phyloP scores from a whole-genome alignment of 2,329 filamentous ascomycete species.

The Calonectria fujianensis region DNA sequence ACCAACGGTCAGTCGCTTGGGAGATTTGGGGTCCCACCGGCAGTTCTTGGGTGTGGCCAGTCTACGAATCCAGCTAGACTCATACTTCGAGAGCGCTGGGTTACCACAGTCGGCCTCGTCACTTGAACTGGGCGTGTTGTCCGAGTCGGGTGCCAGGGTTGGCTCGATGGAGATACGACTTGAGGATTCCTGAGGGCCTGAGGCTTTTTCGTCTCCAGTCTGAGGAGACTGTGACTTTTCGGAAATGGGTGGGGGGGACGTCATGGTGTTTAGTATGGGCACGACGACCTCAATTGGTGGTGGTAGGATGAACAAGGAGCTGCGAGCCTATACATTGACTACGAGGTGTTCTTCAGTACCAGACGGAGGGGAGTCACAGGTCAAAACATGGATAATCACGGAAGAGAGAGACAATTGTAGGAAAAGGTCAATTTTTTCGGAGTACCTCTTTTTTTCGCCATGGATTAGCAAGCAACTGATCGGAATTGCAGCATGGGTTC shows the following conservation, averaged over 20 bases:
- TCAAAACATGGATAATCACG: conserved; percentile 11
- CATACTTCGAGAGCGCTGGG: conserved; percentile 47
- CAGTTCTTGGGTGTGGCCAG: conserved; percentile 76
- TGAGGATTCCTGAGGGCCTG: conserved; percentile 11
- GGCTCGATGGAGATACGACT: conserved; percentile 26
- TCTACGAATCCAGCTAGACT: conserved; percentile 48
- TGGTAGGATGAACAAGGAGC: neutral
- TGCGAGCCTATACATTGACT: conserved; percentile 18
- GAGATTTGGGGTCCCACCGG: conserved; percentile 79
- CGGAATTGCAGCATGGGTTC: conserved; percentile 38
- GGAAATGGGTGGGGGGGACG: conserved; percentile 4
- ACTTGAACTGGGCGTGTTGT: conserved; percentile 37
- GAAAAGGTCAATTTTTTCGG: neutral
- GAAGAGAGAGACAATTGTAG: neutral
- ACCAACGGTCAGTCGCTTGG: conserved; percentile 79
- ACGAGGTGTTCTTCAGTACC: conserved; percentile 10
- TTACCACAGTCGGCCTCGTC: conserved; percentile 39
- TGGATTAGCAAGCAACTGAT: conserved; percentile 43
- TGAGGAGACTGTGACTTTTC: conserved; percentile 12
- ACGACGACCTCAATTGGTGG: conserved; percentile 10
- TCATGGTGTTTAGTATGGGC: conserved; percentile 10
- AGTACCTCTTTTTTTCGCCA: conserved; percentile 7
- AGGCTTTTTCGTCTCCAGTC: neutral
- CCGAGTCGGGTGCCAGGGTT: conserved; percentile 15
- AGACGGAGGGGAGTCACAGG: neutral